These are phyloP conservation scores for Hygrocybe coccinea DNA, from an alignment of 768 basidiomycete species.

Conservation along the genomic window DNA sequence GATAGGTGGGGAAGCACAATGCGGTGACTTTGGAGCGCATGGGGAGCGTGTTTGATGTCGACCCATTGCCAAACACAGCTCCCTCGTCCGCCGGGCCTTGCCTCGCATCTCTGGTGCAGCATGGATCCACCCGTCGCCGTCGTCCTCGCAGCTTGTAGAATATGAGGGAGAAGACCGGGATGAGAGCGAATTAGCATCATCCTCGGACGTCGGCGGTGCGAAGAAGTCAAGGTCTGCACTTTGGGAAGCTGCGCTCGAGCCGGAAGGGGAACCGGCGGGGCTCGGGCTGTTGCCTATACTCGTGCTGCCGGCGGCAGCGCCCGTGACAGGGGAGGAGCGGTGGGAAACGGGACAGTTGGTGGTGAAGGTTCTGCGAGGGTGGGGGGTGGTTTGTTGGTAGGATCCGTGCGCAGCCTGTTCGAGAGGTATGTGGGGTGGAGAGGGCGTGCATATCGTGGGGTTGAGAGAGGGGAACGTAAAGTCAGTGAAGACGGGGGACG, in stretches of 20 bases:
- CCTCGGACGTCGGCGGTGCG: constrained; percentile 37
- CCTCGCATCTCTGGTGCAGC: constrained; percentile 24
- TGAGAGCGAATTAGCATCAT: constrained; percentile 30
- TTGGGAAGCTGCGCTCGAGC: constrained; percentile 32
- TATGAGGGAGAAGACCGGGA: constrained; percentile 21
- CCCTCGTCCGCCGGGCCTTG: constrained; percentile 39
- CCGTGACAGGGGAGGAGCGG: not conserved
- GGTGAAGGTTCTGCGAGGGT: not conserved
- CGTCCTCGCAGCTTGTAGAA: constrained; percentile 27
- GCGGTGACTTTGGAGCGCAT: not conserved
- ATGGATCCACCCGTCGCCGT: constrained; percentile 45
- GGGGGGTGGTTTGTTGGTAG: not conserved
- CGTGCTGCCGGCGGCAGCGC: not conserved
- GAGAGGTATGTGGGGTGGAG: not conserved
- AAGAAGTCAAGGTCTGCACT: constrained; percentile 22
- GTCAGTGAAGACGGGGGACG: constrained; percentile 16
- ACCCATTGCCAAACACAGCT: constrained; percentile 39
- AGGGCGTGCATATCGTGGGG: constrained; percentile 10
- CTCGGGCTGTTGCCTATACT: constrained; percentile 21
- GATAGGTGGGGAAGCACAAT: not conserved
- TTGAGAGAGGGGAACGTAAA: constrained; percentile 16
- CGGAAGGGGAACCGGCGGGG: constrained; percentile 20
- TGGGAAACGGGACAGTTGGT: not conserved
- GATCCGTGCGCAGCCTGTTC: not conserved
- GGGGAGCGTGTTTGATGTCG: constrained; percentile 21